phyloP scores from a whole-genome alignment of 2,329 filamentous ascomycete genomes.

The Ophiognomonia clavigignenti-juglandacearum region DNA sequence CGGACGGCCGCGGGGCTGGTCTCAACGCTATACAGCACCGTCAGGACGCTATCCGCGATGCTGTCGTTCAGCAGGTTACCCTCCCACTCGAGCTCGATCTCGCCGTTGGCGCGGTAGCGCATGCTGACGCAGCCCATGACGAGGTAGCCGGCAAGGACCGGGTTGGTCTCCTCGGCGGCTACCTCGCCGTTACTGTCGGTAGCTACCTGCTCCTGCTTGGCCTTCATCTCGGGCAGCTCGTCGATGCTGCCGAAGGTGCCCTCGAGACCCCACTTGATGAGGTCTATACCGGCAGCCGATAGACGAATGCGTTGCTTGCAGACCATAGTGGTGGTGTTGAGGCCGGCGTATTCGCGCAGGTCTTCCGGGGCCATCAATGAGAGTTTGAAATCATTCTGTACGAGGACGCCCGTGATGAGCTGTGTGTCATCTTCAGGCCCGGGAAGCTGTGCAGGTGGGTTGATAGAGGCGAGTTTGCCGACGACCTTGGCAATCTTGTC shows the following conservation, averaged over 20 bases:
- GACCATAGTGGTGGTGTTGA: slow-evolving; percentile 89
- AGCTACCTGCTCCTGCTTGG: slow-evolving; percentile 24
- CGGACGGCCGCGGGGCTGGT: slow-evolving; percentile 93
- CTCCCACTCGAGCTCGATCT: slow-evolving; percentile 93
- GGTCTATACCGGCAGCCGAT: slow-evolving; percentile 80
- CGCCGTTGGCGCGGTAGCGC: slow-evolving; percentile 69
- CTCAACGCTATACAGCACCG: slow-evolving; percentile 86
- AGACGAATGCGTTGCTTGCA: slow-evolving; percentile 89
- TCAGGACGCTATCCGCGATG: slow-evolving; percentile 95
- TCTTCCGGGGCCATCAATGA: slow-evolving; percentile 97
- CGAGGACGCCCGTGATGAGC: slow-evolving; percentile 82
- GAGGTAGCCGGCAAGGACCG: slow-evolving; percentile 52
- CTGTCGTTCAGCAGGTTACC: slow-evolving; percentile 97
- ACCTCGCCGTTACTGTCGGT: slow-evolving; percentile 28
- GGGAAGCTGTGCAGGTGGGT: slow-evolving; percentile 51
- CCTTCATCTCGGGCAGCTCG: slow-evolving; percentile 55
- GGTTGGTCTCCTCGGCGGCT: slow-evolving; percentile 47
- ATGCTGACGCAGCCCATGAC: slow-evolving; percentile 91
- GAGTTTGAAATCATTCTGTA: slow-evolving; percentile 97
- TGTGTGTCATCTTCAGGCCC: slow-evolving; percentile 30
- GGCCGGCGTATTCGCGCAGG: slow-evolving; percentile 89
- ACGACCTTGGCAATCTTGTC: slow-evolving; percentile 97
- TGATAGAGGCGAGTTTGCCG: slow-evolving; percentile 80
- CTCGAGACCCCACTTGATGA: slow-evolving; percentile 91
- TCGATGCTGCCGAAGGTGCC: slow-evolving; percentile 89